These are phyloP conservation scores for Tylopilus sp. DNA, from an alignment of 768 basidiomycete genomes.

Conservation along the genomic window DNA sequence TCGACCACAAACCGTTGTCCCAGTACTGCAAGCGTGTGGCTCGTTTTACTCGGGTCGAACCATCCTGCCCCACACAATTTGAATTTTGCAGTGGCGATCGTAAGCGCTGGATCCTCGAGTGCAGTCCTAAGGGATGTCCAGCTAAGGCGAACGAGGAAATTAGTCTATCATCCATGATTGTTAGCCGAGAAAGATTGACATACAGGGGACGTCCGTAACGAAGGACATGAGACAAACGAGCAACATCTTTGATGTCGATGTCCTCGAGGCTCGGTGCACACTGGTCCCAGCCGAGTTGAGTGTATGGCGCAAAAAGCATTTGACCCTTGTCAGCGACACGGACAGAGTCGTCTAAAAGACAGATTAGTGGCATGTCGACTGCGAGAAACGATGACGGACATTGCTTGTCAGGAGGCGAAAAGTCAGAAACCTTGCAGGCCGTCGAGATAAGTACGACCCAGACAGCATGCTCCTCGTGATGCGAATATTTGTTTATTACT, in stretches of 20 bases:
- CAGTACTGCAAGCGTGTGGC: background rate
- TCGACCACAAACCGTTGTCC: conserved; percentile 6
- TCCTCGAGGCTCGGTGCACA: background rate
- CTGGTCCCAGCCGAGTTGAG: conserved; percentile 19
- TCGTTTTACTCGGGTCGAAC: background rate
- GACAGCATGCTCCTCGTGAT: background rate
- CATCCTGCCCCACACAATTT: background rate
- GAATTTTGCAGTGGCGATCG: background rate
- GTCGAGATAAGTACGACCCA: conserved; percentile 20
- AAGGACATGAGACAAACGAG: background rate
- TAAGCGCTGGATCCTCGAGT: background rate
- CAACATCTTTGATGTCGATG: background rate
- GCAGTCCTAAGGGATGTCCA: conserved; percentile 7
- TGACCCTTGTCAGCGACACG: background rate
- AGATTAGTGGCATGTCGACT: background rate
- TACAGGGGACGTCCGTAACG: conserved; percentile 1
- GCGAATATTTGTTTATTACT: conserved; percentile 6
- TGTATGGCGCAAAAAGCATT: conserved; percentile 6
- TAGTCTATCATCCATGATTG: background rate
- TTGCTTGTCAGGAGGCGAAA: conserved; percentile 2
- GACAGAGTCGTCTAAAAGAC: conserved; percentile 8
- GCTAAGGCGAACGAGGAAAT: background rate
- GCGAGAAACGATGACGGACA: background rate
- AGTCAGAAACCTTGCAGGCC: conserved; percentile 6
- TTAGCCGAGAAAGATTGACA: background rate